Conservation (phyloP, 176 grass and related monocot species). For the Oryza longistaminata region DNA sequence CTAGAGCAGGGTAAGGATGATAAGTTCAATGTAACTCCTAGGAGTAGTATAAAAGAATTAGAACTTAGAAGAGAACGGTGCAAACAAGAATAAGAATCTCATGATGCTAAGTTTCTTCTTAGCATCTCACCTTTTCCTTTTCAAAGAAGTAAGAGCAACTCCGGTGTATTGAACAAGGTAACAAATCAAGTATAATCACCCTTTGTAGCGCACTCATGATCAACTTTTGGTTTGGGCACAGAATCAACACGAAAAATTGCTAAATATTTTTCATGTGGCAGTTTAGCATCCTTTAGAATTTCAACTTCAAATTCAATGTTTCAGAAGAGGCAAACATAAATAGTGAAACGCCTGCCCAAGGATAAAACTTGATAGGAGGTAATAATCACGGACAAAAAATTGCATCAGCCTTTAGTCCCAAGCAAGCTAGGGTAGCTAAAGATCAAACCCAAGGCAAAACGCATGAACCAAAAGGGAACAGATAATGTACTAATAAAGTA, state of each 20-base stretch:
- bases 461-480: too few species aligned
- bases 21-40: too few species aligned
- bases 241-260: not conserved
- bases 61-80: not conserved
- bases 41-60: not conserved
- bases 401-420: not conserved
- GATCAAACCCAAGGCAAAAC: not conserved
- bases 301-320: too few species aligned
- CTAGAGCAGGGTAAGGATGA: too few species aligned
- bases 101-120: too few species aligned
- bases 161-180: slow-evolving; percentile 14
- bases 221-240: not conserved
- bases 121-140: too few species aligned
- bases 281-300: too few species aligned
- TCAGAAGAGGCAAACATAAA: too few species aligned
- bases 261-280: not conserved
- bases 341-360: not conserved
- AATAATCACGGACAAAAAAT: not conserved
- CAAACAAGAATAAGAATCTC: not conserved
- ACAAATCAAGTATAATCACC: not conserved
- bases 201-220: not conserved
- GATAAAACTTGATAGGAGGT: too few species aligned
- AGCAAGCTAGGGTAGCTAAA: not conserved
- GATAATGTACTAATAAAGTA: not conserved
- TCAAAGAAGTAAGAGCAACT: slow-evolving; percentile 4